A percentile compares a stretch with the other conserved stretches of the same genome.
Conservation (phyloP, 139 green algal species). For the Chlorella sp. region DNA sequence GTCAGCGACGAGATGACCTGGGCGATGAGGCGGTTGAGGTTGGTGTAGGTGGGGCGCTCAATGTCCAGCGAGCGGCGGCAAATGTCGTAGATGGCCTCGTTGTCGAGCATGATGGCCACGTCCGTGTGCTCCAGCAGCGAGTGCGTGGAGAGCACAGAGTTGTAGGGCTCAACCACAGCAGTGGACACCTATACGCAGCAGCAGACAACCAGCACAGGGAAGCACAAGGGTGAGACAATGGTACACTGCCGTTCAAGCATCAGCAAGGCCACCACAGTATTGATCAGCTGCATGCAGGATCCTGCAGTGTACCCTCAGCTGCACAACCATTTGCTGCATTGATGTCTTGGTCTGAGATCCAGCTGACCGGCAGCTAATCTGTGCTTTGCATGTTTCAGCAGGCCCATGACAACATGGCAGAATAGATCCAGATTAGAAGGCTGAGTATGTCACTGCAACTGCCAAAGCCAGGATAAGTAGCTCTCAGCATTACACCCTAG, state of each 20-base stretch:
- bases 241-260: not conserved
- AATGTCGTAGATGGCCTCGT: slow-evolving; percentile 98
- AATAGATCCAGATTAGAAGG: no score
- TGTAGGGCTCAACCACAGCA: slow-evolving; percentile 95
- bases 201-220: not conserved
- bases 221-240: not conserved
- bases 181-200: slow-evolving; percentile 70
- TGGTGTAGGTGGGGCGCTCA: slow-evolving; percentile 95
- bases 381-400: no score
- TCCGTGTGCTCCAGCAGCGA: slow-evolving; percentile 97
- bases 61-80: slow-evolving; percentile 95
- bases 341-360: no score
- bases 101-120: slow-evolving; percentile 95
- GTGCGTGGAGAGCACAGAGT: slow-evolving; percentile 95
- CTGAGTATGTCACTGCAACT: no score
- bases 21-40: slow-evolving; percentile 87
- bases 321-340: no score
- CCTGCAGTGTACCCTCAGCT: no score
- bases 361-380: no score
- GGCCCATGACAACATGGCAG: no score
- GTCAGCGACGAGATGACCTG: slow-evolving; percentile 96
- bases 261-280: no score
- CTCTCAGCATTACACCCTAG: not conserved
- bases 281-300: no score
- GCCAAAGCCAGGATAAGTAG: not conserved